Percentiles rank a stretch among this genome's conserved stretches.
Conservation (phyloP, 192 early-diverging fungal genomes). For the Spizellomyces sp. region DNA sequence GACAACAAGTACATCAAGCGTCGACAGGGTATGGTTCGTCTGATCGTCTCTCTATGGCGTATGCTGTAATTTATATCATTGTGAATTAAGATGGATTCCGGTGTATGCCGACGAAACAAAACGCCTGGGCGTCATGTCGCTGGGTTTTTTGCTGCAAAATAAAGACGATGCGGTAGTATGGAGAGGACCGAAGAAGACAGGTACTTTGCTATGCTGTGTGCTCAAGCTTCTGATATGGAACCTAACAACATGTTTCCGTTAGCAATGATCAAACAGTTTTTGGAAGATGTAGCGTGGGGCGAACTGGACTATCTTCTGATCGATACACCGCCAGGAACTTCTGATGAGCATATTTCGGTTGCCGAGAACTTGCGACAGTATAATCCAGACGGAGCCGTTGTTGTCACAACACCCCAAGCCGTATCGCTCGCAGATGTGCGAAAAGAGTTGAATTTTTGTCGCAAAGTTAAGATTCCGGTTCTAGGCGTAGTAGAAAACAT, state of each 20-base stretch:
- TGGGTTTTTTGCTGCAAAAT: conserved; percentile 88
- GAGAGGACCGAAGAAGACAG: conserved; percentile 92
- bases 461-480: conserved; percentile 84
- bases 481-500: conserved; percentile 97
- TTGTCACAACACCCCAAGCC: conserved; percentile 34
- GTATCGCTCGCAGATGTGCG: conserved; percentile 79
- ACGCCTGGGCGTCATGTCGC: conserved; percentile 79
- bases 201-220: conserved; percentile 8
- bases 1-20: conserved; percentile 81
- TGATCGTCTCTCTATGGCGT: conserved; percentile 2
- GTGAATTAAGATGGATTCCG: conserved; percentile 46
- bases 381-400: conserved; percentile 14
- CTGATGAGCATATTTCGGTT: conserved; percentile 94
- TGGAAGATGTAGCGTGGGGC: conserved; percentile 94
- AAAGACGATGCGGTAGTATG: conserved; percentile 93
- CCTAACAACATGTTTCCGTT: neutral
- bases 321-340: conserved; percentile 96
- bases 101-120: conserved; percentile 46
- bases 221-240: neutral
- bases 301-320: conserved; percentile 87
- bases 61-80: neutral
- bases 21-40: conserved; percentile 71
- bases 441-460: conserved; percentile 97
- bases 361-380: conserved; percentile 73
- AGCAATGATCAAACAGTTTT: conserved; percentile 93